Base-by-base conservation (phyloP, 768 basidiomycete genomes). In the Suillus cothurnatus region DNA sequence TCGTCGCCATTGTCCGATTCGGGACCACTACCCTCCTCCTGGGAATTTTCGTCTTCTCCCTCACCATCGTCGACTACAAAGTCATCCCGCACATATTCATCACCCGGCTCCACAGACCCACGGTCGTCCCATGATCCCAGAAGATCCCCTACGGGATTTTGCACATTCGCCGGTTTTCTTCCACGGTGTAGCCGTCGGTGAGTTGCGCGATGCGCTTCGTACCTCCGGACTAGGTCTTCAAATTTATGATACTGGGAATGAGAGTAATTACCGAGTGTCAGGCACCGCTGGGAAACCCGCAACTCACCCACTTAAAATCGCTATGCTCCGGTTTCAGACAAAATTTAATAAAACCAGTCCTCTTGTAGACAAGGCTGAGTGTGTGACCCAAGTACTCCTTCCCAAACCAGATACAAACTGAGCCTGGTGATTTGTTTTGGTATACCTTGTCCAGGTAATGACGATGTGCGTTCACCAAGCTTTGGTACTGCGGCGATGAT, bases 401-500 rank as follows among this genome's bases (percentile, higher is more conserved):
- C 14, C 49, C 49, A 15, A 50, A 50, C 49, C 23, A 50, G 23
- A 50, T 50, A 3, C 5, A 0, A 28, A 28, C 28, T 28, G 50
- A 52, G 50, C 50, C 50, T 28, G 50, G 26, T 28, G 26, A 52
- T 52, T 31, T 52, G 0, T 31, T 52, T 52, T 19, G 17, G 50
- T 28, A 52, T 28, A 28, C 26, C 26, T 28, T 28, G 28, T 74
- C 66, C n/a, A 73, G 49, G 49, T 68, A 61, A 7, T 64, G 61
- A n/a, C 38, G 43, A 9, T 70, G 73, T 1, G 69, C 65, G 0
- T 72, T 50, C 19, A 72, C 64, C 49, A 75, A 23, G 0, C 52
- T 19, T 19, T 59, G 28, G 49, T 75, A 67, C 73, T 71, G 52
- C 17, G 3, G 28, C 12, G 17, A 55, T 21, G 8, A 63, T 41